A percentile compares a stretch with the other conserved stretches of the same genome.
phyloP scores from a whole-genome alignment of 1,284 basidiomycete genomes.

The Pseudozyma hubeiensis region DNA sequence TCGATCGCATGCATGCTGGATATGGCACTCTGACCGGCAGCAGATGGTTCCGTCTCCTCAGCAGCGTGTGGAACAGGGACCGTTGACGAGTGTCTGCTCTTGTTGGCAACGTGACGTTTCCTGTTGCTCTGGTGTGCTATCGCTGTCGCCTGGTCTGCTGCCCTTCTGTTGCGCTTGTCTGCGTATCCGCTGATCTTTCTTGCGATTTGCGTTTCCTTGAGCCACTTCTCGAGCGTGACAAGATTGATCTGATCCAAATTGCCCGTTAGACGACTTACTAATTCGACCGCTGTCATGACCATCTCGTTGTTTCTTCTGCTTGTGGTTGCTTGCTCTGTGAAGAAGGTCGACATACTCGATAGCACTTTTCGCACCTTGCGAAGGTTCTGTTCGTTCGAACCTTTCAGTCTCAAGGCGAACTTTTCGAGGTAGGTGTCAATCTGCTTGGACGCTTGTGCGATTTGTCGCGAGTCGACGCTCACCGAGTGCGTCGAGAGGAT shows the following conservation, averaged over 20 bases:
- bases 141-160: constrained; percentile 67
- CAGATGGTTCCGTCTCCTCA: not conserved
- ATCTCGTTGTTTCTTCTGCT: constrained; percentile 10
- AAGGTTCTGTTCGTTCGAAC: constrained; percentile 81
- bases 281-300: constrained; percentile 75
- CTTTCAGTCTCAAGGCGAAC: constrained; percentile 81
- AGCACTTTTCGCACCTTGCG: constrained; percentile 74
- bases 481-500: constrained; percentile 86
- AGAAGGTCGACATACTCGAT: constrained; percentile 38
- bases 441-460: constrained; percentile 79
- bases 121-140: constrained; percentile 2
- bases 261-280: constrained; percentile 79
- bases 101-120: constrained; percentile 1
- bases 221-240: constrained; percentile 81
- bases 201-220: constrained; percentile 84
- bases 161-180: constrained; percentile 76
- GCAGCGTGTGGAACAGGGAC: not conserved
- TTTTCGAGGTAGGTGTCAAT: constrained; percentile 82
- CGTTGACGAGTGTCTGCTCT: constrained; percentile 3
- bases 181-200: constrained; percentile 80
- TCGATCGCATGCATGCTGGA: constrained; percentile 87
- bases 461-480: constrained; percentile 75
- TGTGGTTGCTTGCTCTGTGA: constrained; percentile 15
- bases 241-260: constrained; percentile 78
- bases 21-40: constrained; percentile 69